Base-by-base conservation (phyloP, 257 asterid species). In the Linderniella brevidens region DNA sequence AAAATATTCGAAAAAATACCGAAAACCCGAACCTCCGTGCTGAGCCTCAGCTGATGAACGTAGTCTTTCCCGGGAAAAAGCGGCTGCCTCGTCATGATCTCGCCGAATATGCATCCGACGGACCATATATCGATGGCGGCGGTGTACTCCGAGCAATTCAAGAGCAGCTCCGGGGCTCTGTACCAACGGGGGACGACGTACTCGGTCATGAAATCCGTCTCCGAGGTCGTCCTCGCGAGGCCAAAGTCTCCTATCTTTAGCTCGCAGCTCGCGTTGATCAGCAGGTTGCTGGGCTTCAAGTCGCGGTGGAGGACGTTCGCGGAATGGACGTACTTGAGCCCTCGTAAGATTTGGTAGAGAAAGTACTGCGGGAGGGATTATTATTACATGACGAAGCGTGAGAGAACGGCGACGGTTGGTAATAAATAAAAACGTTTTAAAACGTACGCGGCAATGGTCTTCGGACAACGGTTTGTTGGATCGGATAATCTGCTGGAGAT, bases 111-210 rank as follows among this genome's bases (percentile, higher is more conserved):
- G 82, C 98, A 88, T 62, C 96, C 98, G 0, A 88, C 98, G 3
- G 98, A 88, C 98, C 98, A 88, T 45, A 80, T 84, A 65, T 88
- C 98, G 11, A 88, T 84, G 1, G 98, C 94, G 38, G 96, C 93
- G 0, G 98, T 88, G 76, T 88, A 88, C 54, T 88, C 98, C 0
- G 94, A 88, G 54, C 98, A 84, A 54, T 88, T 88, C n/a, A 88
- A 58, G 43, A 88, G 93, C 72, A 88, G 80, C 49, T 88, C 98
- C 0, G 98, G 98, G 13, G 96, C 98, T 49, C 98, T 73, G 50
- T 88, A 88, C 98, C 98, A 88, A 38, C 96, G 94, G 57, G 98
- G 78, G 46, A 88, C 98, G n/a, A 88, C 96, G 32, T 88, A 88
- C 69, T 88, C 98, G 1, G 98, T 88, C 96, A 88, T 88, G 72